phyloP scores from a whole-genome alignment of 1,284 basidiomycete genomes.

The Moesziomyces sp. region DNA sequence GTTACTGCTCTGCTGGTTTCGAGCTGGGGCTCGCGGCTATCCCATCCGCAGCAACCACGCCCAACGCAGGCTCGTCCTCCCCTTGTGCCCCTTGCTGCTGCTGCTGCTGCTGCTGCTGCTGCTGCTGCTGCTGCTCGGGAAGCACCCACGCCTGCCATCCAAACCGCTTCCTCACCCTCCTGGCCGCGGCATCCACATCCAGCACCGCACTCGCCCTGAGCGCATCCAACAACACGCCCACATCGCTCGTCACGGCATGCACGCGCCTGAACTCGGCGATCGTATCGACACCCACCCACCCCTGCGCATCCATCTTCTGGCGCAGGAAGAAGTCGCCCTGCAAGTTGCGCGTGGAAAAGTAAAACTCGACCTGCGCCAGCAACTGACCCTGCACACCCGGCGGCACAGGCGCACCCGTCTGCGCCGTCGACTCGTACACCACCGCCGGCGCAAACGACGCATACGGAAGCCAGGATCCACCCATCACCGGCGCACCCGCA shows the following conservation, averaged over 20 bases:
- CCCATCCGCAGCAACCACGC: slow-evolving; percentile 33
- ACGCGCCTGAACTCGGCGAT: slow-evolving; percentile 60
- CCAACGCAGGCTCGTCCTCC: slow-evolving; percentile 21
- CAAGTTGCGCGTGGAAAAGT: slow-evolving; percentile 62
- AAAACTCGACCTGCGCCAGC: slow-evolving; percentile 64
- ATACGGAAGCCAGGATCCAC: slow-evolving; percentile 10
- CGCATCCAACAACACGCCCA: slow-evolving; percentile 40
- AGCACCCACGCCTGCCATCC: slow-evolving; percentile 56
- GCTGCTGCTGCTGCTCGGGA: slow-evolving; percentile 1
- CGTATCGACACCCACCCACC: slow-evolving; percentile 55
- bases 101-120: background rate
- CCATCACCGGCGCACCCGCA: background rate
- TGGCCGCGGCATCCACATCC: slow-evolving; percentile 42
- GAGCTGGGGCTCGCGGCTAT: slow-evolving; percentile 4
- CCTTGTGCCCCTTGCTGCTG: background rate
- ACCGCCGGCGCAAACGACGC: slow-evolving; percentile 1
- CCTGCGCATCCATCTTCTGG: slow-evolving; percentile 56
- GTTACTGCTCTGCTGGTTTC: too few relatives aligned
- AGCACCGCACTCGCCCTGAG: slow-evolving; percentile 42
- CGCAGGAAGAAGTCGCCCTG: slow-evolving; percentile 61
- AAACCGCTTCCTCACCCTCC: slow-evolving; percentile 41
- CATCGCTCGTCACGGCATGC: slow-evolving; percentile 27
- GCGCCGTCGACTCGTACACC: slow-evolving; percentile 11
- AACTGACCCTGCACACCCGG: slow-evolving; percentile 35
- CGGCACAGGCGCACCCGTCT: slow-evolving; percentile 23